These are phyloP conservation scores for Candida montana DNA, from an alignment of 805 yeast genomes.

Conservation along the genomic window DNA sequence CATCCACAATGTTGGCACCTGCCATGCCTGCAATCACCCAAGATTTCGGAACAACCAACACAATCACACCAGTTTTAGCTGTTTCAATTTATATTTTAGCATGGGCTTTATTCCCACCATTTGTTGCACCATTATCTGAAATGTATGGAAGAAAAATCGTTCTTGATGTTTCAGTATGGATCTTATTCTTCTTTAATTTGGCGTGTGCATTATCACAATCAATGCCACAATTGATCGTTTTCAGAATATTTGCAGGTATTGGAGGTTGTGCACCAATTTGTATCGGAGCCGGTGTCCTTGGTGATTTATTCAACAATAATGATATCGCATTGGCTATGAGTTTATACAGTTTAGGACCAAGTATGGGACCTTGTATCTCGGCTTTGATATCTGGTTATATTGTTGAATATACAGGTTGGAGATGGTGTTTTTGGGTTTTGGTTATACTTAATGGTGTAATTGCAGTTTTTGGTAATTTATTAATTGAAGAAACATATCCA, in stretches of 20 bases:
- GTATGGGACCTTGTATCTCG: slow-evolving; percentile 56
- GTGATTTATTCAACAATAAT: slow-evolving; percentile 50
- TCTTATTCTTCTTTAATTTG: slow-evolving; percentile 44
- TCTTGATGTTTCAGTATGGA: slow-evolving; percentile 43
- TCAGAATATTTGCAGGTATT: slow-evolving; percentile 59
- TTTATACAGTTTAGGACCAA: slow-evolving; percentile 43
- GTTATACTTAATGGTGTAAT: slow-evolving; percentile 49
- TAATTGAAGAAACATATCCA: slow-evolving; percentile 53
- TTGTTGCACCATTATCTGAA: slow-evolving; percentile 60
- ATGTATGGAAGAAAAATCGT: slow-evolving; percentile 52
- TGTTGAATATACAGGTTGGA: slow-evolving; percentile 47
- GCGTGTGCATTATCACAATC: slow-evolving; percentile 56
- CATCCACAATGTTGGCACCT: slow-evolving; percentile 59
- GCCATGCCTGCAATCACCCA: slow-evolving; percentile 45
- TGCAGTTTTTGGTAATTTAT: slow-evolving; percentile 37
- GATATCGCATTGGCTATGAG: slow-evolving; percentile 54
- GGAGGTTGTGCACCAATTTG: slow-evolving; percentile 64
- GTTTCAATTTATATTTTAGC: slow-evolving; percentile 59
- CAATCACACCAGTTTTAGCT: slow-evolving; percentile 38
- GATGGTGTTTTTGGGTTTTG: slow-evolving; percentile 59
- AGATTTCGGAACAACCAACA: slow-evolving; percentile 37
- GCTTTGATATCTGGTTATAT: slow-evolving; percentile 55
- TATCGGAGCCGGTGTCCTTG: slow-evolving; percentile 64
- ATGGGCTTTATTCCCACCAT: slow-evolving; percentile 58
- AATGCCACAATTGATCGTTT: slow-evolving; percentile 50